Conservation (phyloP, 192 early-diverging fungal genomes). For the Coemansia sp. region DNA sequence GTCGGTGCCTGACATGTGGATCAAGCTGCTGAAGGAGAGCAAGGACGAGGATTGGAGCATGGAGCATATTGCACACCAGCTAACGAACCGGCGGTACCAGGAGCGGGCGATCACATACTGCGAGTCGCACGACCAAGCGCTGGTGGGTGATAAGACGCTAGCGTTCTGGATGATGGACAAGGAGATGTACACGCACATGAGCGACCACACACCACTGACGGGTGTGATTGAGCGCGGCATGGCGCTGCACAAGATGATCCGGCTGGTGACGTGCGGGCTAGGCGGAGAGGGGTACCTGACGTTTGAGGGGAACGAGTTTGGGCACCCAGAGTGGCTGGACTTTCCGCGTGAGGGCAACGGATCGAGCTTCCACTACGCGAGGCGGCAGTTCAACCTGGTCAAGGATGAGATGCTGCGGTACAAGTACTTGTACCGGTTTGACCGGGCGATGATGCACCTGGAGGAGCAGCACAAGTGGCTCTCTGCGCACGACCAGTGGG, state of each 20-base stretch:
- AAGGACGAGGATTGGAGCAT: slow-evolving; percentile 92
- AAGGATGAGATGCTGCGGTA: slow-evolving; percentile 86
- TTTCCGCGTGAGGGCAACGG: slow-evolving; percentile 94
- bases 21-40: slow-evolving; percentile 92
- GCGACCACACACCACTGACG: slow-evolving; percentile 71
- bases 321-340: slow-evolving; percentile 99
- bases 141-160: slow-evolving; percentile 97
- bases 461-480: slow-evolving; percentile 75
- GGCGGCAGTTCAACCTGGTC: slow-evolving; percentile 94
- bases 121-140: slow-evolving; percentile 96
- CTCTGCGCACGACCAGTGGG: slow-evolving; percentile 70
- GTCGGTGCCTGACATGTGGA: slow-evolving; percentile 99
- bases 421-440: slow-evolving; percentile 90
- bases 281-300: slow-evolving; percentile 96
- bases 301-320: slow-evolving; percentile 98
- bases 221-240: slow-evolving; percentile 92
- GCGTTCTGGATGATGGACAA: slow-evolving; percentile 99
- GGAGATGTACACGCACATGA: slow-evolving; percentile 98
- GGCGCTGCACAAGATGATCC: slow-evolving; percentile 95
- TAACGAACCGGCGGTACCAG: slow-evolving; percentile 86
- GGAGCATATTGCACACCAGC: slow-evolving; percentile 75
- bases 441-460: slow-evolving; percentile 76
- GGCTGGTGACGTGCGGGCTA: slow-evolving; percentile 82
- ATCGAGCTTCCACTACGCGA: slow-evolving; percentile 87
- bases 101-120: slow-evolving; percentile 95